A percentile compares a stretch with the other conserved stretches of the same genome.
Conservation (phyloP, 371 early-diverging fungal species). For the Mortierella sp. region DNA sequence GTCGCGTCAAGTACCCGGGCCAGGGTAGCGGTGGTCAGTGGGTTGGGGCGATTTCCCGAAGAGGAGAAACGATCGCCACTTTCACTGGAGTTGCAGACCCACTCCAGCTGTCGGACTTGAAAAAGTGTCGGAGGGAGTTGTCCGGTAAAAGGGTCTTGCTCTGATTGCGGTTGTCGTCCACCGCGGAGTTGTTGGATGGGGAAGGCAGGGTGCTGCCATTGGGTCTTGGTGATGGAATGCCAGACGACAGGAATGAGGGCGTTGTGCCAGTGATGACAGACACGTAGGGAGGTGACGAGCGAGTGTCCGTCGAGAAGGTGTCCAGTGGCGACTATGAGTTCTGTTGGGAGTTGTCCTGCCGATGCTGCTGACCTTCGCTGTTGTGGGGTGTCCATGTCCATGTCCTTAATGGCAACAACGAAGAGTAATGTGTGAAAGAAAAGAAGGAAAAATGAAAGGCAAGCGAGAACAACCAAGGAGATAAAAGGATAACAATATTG, state of each 20-base stretch:
- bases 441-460: no score
- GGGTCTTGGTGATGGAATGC: background rate
- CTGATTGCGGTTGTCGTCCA: background rate
- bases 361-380: background rate
- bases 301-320: background rate
- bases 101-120: background rate
- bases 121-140: background rate
- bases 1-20: background rate
- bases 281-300: background rate
- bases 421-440: background rate
- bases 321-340: background rate
- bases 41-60: background rate
- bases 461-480: background rate
- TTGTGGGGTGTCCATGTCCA: background rate
- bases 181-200: background rate
- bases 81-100: background rate
- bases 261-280: background rate
- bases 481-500: background rate
- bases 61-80: background rate
- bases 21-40: background rate
- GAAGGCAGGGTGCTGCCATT: background rate
- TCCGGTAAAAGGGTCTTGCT: background rate
- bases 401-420: background rate
- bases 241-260: slow-evolving; percentile 1
- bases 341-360: background rate